Evolutionary conservation across 2,329 filamentous ascomycete species (phyloP).

Genomic region (Fusarium abutilonis): DNA sequence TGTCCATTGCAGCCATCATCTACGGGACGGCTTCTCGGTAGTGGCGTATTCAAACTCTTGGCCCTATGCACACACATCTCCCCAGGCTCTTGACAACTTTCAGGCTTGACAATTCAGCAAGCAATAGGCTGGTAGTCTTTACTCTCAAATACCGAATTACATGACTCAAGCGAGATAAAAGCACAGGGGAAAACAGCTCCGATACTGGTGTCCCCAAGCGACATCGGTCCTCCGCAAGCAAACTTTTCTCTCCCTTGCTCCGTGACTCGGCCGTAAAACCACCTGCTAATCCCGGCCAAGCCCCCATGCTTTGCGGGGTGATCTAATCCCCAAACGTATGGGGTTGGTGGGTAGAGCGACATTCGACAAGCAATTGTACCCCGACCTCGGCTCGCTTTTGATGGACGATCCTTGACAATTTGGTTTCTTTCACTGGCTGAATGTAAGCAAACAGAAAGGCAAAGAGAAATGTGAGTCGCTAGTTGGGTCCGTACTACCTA

Average conservation of each 20-base stretch:
- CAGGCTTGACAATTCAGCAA: not conserved
- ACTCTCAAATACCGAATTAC: not conserved
- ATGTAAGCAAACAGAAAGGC: not conserved
- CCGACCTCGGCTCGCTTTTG: slow-evolving; percentile 37
- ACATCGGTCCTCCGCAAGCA: slow-evolving; percentile 31
- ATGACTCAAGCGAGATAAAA: slow-evolving; percentile 8
- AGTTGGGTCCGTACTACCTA: not conserved
- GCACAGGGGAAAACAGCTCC: slow-evolving; percentile 4
- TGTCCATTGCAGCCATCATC: slow-evolving; percentile 18
- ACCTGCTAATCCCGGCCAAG: slow-evolving; percentile 20
- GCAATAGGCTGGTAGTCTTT: not conserved
- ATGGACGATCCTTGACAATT: slow-evolving; percentile 2
- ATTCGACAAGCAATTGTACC: slow-evolving; percentile 6
- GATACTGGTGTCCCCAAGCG: slow-evolving; percentile 26
- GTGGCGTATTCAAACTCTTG: slow-evolving; percentile 21
- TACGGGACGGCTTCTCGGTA: slow-evolving; percentile 20
- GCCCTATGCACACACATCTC: not conserved
- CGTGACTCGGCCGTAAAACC: slow-evolving; percentile 30
- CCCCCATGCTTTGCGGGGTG: slow-evolving; percentile 31
- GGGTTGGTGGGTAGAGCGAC: slow-evolving; percentile 14
- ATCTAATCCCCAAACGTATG: slow-evolving; percentile 14
- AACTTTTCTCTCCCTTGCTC: slow-evolving; percentile 13
- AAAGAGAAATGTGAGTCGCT: slow-evolving; percentile 13
- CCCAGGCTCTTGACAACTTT: too few species aligned
- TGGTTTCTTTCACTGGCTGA: too few species aligned